Conservation (phyloP, 257 asterid genomes). For the Solanum ossicruentum region DNA sequence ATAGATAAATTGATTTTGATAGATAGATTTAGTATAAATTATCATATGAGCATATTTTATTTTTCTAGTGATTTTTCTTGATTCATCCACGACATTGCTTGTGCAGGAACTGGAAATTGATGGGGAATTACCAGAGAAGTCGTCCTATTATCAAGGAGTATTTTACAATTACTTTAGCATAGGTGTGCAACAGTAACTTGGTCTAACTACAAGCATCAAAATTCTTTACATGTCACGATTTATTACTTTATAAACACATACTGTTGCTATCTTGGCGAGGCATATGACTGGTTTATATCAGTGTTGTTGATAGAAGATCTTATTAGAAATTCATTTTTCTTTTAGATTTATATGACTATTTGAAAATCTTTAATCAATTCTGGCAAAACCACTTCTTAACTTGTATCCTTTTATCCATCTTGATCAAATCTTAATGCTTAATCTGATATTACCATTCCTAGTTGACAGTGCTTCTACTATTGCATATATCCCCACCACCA, state of each 20-base stretch:
- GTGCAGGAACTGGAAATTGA: constrained; percentile 58
- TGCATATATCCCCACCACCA: neutral
- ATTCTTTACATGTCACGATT: neutral
- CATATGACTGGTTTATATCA: neutral
- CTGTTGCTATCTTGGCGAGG: neutral
- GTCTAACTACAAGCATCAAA: neutral
- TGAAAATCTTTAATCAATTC: neutral
- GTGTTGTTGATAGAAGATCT: neutral
- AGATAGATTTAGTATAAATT: no score
- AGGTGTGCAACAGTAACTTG: constrained; percentile 31
- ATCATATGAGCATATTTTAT: neutral
- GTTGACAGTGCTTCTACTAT: neutral
- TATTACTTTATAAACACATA: neutral
- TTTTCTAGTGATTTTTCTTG: neutral
- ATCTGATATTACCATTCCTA: neutral
- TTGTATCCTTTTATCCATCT: neutral
- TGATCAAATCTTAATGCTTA: neutral
- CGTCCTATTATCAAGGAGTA: constrained; percentile 72
- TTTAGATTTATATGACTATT: neutral
- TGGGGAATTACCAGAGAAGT: constrained; percentile 55
- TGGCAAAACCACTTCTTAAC: neutral
- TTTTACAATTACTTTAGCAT: constrained; percentile 95
- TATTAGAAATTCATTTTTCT: neutral
- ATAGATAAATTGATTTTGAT: no score
- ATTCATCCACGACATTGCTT: constrained; percentile 1